Evolutionary conservation across 225 moss, liverwort and hornwort species (phyloP), one percentile per base, ranked within the genome.

Genomic region (Rhytidiadelphus loreus): DNA sequence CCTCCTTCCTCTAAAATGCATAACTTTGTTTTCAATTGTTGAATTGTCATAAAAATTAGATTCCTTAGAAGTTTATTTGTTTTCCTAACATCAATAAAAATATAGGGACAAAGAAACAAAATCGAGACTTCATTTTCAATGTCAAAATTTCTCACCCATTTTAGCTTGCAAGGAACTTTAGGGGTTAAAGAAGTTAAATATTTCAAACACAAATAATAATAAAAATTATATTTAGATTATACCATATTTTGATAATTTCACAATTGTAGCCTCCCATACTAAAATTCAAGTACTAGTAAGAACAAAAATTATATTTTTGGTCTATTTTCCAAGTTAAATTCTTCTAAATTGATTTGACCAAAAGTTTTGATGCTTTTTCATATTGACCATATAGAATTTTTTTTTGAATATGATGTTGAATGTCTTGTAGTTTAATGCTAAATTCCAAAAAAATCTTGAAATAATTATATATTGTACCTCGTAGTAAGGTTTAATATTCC

Each of bases 391-490:
- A 30, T 44, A 4, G 5, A 41, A 39, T n/a, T 25, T 25, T 69
- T 25, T 69, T 26, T 68, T 22, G 7, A 41, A 26, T 70, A 8
- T 25, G 8, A 70, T 25, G 41, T 70, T 41, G 8, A 69, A 39
- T 1, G 7, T 21, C 13, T 24, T 39, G 4, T 39, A 25, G 24
- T 69, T 39, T 41, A 8, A 24, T 39, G 39, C 1, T 13, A 69
- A 69, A 2, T 69, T n/a, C 8, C 7, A 9, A 18, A 33, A 59
- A 16, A 15, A 29, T 1, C 3, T 0, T 13, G 0, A 7, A 13
- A 23, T 39, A 70, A 71, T 43, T 8, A 25, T 43, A 37, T 21
- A 20, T 3, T 21, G 6, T 20, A 46, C 11, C 11, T 0, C 0
- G 5, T 44, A 2, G 3, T 29, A 6, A 44, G 29, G 29, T 72